Conservation (phyloP, 1,284 basidiomycete species). For the Fomitopsis betulina region DNA sequence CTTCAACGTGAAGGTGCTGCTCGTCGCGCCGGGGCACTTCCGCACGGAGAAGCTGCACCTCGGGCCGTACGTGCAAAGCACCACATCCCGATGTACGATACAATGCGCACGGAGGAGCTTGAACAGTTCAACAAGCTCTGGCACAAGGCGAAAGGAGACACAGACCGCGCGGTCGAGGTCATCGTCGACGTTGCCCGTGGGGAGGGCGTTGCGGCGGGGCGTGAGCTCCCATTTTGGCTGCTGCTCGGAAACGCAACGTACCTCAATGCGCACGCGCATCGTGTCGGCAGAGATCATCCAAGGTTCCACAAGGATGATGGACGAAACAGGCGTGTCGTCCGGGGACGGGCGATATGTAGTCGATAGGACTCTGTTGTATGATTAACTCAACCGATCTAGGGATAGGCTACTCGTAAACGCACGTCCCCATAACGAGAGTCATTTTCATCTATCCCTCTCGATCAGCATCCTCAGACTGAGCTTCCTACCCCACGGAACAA, state of each 20-base stretch:
- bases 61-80: slow-evolving; percentile 21
- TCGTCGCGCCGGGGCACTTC: slow-evolving; percentile 31
- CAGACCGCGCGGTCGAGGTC: slow-evolving; percentile 47
- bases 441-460: too few relatives aligned
- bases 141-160: slow-evolving; percentile 45
- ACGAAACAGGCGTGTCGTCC: not conserved
- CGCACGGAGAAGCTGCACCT: slow-evolving; percentile 27
- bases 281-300: not conserved
- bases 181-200: slow-evolving; percentile 54
- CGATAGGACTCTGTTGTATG: not conserved
- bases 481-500: not conserved
- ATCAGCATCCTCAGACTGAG: too few relatives aligned
- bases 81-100: slow-evolving; percentile 28
- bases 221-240: slow-evolving; percentile 22
- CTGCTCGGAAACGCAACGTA: slow-evolving; percentile 29
- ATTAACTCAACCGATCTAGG: not conserved
- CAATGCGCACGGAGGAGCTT: slow-evolving; percentile 13
- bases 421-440: not conserved
- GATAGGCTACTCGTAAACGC: not conserved
- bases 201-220: slow-evolving; percentile 31
- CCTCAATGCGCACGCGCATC: slow-evolving; percentile 25
- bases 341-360: not conserved
- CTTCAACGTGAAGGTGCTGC: slow-evolving; percentile 29
- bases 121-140: slow-evolving; percentile 24
- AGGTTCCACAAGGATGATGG: not conserved